These are phyloP conservation scores for Barnettozyma wickerhamii DNA, from an alignment of 805 yeast species.

Conservation along the genomic window DNA sequence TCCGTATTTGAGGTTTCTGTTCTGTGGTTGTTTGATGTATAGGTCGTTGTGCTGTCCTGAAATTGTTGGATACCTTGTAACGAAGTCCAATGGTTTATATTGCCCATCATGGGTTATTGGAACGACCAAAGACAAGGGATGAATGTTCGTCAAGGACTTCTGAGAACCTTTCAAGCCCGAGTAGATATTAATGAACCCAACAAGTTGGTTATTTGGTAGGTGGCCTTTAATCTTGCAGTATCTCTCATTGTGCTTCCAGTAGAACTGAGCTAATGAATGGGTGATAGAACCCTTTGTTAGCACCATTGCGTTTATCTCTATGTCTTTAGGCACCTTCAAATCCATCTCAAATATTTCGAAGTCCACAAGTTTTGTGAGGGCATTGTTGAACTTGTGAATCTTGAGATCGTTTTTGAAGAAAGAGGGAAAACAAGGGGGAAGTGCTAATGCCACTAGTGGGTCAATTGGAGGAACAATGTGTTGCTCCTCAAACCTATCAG, in stretches of 20 bases:
- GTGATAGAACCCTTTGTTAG: slow-evolving; percentile 39
- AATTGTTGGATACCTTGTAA: slow-evolving; percentile 67
- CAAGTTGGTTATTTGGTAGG: slow-evolving; percentile 61
- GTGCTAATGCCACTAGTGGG: slow-evolving; percentile 66
- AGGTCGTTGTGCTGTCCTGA: slow-evolving; percentile 67
- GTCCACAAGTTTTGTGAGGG: slow-evolving; percentile 67
- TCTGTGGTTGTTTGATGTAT: slow-evolving; percentile 84
- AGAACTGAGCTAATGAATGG: slow-evolving; percentile 70
- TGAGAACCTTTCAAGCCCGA: slow-evolving; percentile 63
- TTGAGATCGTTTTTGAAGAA: slow-evolving; percentile 57
- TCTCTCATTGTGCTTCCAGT: slow-evolving; percentile 62
- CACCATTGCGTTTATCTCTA: slow-evolving; percentile 63
- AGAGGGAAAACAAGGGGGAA: slow-evolving; percentile 86
- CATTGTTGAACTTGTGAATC: slow-evolving; percentile 69
- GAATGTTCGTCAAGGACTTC: slow-evolving; percentile 50
- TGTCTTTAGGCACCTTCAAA: slow-evolving; percentile 61
- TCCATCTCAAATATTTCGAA: slow-evolving; percentile 79
- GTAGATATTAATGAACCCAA: slow-evolving; percentile 73
- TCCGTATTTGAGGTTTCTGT: slow-evolving; percentile 49
- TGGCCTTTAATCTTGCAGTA: slow-evolving; percentile 76
- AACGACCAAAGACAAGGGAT: slow-evolving; percentile 67
- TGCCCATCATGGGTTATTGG: slow-evolving; percentile 73
- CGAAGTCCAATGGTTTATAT: slow-evolving; percentile 60
- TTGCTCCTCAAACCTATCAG: slow-evolving; percentile 73
- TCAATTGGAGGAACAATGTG: slow-evolving; percentile 84